Evolutionary conservation across 1,284 basidiomycete species (phyloP).

Genomic region (Cutaneotrichosporon sp.): DNA sequence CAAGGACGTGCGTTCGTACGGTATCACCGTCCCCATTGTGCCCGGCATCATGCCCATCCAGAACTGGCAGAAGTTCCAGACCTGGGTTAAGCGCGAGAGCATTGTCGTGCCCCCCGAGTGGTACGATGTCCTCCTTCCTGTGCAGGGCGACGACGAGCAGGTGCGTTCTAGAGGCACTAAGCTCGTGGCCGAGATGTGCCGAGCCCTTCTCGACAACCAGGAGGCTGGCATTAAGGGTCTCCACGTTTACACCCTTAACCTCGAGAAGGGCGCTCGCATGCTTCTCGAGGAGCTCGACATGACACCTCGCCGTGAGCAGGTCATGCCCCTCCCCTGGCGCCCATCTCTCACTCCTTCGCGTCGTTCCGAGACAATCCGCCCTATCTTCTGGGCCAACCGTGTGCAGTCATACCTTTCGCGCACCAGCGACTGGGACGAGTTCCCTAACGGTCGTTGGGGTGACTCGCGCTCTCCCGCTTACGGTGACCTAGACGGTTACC

Average conservation of each 20-base stretch:
- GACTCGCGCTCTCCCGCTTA: conserved; percentile 96
- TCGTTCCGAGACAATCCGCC: conserved; percentile 82
- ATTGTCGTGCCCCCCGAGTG: conserved; percentile 79
- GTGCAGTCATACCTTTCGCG: conserved; percentile 86
- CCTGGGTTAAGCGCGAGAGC: conserved; percentile 83
- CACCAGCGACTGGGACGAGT: conserved; percentile 96
- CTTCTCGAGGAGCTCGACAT: conserved; percentile 82
- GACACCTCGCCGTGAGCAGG: conserved; percentile 77
- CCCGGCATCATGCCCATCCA: conserved; percentile 94
- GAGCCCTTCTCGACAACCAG: conserved; percentile 67
- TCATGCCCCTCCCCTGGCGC: conserved; percentile 89
- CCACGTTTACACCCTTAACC: conserved; percentile 98
- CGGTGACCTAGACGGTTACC: conserved; percentile 94
- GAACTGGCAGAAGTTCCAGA: conserved; percentile 94
- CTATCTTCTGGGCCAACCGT: conserved; percentile 85
- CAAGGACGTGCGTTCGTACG: conserved; percentile 72
- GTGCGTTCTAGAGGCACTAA: conserved; percentile 85
- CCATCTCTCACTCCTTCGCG: conserved; percentile 88
- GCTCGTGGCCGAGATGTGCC: conserved; percentile 84
- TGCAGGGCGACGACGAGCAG: conserved; percentile 87
- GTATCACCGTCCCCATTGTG: conserved; percentile 91
- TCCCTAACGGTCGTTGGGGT: conserved; percentile 97
- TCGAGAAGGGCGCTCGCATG: conserved; percentile 93
- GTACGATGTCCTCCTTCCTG: conserved; percentile 77
- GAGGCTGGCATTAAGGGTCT: conserved; percentile 78